phyloP scores from a whole-genome alignment of 805 yeast genomes.

The Yarrowia yakushimensis region DNA sequence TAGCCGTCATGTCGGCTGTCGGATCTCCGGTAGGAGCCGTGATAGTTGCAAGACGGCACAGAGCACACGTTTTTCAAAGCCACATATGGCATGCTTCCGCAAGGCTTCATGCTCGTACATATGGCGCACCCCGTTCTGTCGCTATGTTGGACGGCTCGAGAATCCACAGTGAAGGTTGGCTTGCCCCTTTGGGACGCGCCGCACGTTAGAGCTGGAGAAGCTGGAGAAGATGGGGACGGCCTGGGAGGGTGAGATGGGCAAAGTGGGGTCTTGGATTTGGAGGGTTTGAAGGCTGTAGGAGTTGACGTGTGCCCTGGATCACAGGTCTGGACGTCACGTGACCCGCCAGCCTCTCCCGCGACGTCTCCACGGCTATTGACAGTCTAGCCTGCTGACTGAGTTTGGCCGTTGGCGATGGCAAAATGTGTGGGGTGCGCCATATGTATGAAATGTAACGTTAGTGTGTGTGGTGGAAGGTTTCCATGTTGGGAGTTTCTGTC shows the following conservation, averaged over 20 bases:
- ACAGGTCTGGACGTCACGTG: too few relatives aligned
- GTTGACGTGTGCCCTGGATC: too few relatives aligned
- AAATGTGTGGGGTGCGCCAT: constrained; percentile 8
- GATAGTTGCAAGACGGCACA: too few relatives aligned
- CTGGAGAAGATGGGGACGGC: background rate
- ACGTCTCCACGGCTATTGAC: background rate
- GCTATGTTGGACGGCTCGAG: background rate
- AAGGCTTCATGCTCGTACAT: background rate
- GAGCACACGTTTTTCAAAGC: too few relatives aligned
- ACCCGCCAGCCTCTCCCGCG: too few relatives aligned
- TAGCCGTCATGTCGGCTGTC: too few relatives aligned
- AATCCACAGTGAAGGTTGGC: background rate
- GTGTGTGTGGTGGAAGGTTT: background rate
- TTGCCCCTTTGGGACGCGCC: constrained; percentile 11
- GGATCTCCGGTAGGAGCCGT: background rate
- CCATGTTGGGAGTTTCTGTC: background rate
- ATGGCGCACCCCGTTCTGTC: background rate
- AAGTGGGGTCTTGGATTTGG: too few relatives aligned
- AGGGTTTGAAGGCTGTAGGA: too few relatives aligned
- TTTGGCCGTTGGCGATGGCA: constrained; percentile 3
- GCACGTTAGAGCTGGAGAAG: background rate
- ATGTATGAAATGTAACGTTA: constrained; percentile 14
- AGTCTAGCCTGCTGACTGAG: background rate
- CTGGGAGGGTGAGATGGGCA: background rate
- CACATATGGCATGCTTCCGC: background rate